A percentile compares a stretch with the other conserved stretches of the same genome.
phyloP scores from a whole-genome alignment of 78 protist species.

The Dictyostelium citrinum region DNA sequence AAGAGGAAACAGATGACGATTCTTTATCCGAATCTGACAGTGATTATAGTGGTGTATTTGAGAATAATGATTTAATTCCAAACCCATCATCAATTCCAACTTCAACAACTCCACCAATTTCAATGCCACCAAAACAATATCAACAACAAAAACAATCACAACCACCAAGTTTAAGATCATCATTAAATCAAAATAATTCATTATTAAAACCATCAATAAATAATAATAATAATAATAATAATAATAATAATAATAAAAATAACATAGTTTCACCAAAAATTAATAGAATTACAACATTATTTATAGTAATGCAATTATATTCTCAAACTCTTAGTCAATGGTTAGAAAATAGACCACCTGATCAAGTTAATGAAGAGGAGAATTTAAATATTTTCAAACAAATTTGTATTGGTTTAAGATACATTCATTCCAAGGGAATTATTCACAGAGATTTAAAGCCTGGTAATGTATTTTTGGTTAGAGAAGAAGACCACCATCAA shows the following conservation, averaged over 20 bases:
- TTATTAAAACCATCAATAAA: not conserved
- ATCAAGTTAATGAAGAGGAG: conserved; percentile 61
- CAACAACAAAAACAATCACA: not conserved
- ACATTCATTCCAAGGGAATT: conserved; percentile 77
- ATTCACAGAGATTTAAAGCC: conserved; percentile 85
- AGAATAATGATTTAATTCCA: not conserved
- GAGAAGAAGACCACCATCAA: not conserved
- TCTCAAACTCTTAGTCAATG: conserved; percentile 64
- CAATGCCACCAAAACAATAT: conserved; percentile 28
- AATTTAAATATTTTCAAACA: conserved; percentile 76
- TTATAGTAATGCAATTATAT: conserved; percentile 73
- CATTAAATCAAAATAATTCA: not conserved
- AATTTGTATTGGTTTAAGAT: conserved; percentile 73
- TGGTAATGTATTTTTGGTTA: conserved; percentile 53
- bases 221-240: not conserved
- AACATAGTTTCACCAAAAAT: not conserved
- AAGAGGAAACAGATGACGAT: conserved; percentile 1
- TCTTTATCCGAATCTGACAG: not conserved
- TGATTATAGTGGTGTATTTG: not conserved
- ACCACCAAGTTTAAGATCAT: not conserved
- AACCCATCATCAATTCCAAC: conserved; percentile 2
- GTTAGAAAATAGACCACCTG: conserved; percentile 63
- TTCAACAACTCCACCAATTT: conserved; percentile 56
- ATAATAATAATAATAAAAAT: not conserved
- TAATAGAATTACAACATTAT: conserved; percentile 36